Percentiles rank a stretch among this genome's conserved stretches.
phyloP scores from a whole-genome alignment of 2,329 filamentous ascomycete species.

The Didymella exigua region DNA sequence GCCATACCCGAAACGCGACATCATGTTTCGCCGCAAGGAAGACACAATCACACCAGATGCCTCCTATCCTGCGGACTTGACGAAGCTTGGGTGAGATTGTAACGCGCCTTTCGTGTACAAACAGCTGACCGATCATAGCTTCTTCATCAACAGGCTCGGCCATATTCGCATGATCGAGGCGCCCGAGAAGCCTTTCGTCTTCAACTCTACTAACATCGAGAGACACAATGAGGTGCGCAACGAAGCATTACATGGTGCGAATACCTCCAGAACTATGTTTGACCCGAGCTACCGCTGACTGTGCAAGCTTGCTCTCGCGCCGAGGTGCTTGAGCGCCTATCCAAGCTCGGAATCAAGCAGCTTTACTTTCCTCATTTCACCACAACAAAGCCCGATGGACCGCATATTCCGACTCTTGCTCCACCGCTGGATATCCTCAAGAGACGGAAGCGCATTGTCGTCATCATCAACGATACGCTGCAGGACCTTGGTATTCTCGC shows the following conservation, averaged over 20 bases:
- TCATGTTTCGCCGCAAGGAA: conserved; percentile 78
- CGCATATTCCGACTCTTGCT: conserved; percentile 72
- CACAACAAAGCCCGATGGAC: conserved; percentile 47
- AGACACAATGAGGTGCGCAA: conserved; percentile 78
- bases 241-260: conserved; percentile 70
- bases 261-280: neutral
- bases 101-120: neutral
- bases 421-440: conserved; percentile 59
- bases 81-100: conserved; percentile 70
- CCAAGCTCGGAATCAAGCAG: conserved; percentile 63
- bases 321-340: conserved; percentile 67
- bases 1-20: neutral
- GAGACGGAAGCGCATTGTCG: conserved; percentile 66
- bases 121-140: conserved; percentile 56
- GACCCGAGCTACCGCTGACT: conserved; percentile 13
- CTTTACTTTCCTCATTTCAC: conserved; percentile 66
- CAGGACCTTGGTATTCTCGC: conserved; percentile 79
- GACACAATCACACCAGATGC: conserved; percentile 70
- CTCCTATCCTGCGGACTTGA: conserved; percentile 67
- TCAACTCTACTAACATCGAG: conserved; percentile 72
- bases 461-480: conserved; percentile 78
- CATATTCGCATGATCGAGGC: conserved; percentile 73
- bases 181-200: conserved; percentile 74
- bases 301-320: conserved; percentile 64
- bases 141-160: conserved; percentile 77